Conservation (phyloP, 169 alveolate species). For the Hepatocystis sp. region DNA sequence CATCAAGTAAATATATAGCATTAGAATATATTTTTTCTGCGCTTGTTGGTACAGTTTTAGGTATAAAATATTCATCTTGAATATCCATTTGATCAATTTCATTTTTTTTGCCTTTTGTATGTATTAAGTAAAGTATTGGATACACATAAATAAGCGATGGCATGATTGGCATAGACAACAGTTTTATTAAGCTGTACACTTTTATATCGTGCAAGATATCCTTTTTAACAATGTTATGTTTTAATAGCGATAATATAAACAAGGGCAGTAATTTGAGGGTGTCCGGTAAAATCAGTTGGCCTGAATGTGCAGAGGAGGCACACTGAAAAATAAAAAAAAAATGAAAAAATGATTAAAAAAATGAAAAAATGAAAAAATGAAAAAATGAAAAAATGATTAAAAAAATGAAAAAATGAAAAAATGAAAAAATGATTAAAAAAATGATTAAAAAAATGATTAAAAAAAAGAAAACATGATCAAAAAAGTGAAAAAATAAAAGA, state of each 20-base stretch:
- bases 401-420: too few relatives aligned
- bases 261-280: conserved; percentile 87
- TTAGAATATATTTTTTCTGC: conserved; percentile 83
- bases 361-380: too few relatives aligned
- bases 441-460: too few relatives aligned
- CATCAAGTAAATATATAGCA: conserved; percentile 88
- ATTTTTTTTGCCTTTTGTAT: conserved; percentile 39
- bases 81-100: conserved; percentile 57
- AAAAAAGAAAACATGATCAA: too few relatives aligned
- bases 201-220: conserved; percentile 41
- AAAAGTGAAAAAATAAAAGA: too few relatives aligned
- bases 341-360: background rate
- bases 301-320: conserved; percentile 85
- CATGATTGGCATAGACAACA: conserved; percentile 50
- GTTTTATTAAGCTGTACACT: conserved; percentile 56
- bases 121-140: conserved; percentile 75
- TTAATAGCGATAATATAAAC: conserved; percentile 82
- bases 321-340: conserved; percentile 55
- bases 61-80: conserved; percentile 76
- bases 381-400: too few relatives aligned
- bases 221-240: conserved; percentile 73
- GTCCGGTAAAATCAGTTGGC: conserved; percentile 91
- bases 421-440: too few relatives aligned
- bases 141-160: conserved; percentile 77
- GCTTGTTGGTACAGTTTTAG: conserved; percentile 81